Evolutionary conservation across 768 basidiomycete species (phyloP).

Genomic region (Crepidotus variabilis): DNA sequence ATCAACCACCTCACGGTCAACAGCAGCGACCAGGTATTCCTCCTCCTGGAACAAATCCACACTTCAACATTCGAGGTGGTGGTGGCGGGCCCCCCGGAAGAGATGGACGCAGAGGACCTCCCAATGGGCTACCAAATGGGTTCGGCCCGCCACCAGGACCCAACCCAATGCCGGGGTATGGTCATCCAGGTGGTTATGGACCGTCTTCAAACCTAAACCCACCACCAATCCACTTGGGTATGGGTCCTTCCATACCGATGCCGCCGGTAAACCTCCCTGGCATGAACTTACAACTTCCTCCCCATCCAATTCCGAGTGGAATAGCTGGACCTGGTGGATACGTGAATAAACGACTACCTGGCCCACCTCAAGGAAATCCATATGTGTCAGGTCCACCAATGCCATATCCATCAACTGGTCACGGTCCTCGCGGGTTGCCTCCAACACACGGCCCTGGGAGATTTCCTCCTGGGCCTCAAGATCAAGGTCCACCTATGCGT

Average conservation of each 20-base stretch:
- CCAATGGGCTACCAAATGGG: not conserved
- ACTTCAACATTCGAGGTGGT: conserved; percentile 6
- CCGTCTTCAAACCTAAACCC: not conserved
- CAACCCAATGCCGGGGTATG: not conserved
- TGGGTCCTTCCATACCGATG: not conserved
- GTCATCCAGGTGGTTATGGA: not conserved
- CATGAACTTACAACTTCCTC: not conserved
- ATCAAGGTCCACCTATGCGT: not conserved
- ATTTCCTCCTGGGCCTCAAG: not conserved
- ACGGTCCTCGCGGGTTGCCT: conserved; percentile 2
- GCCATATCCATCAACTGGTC: conserved; percentile 2
- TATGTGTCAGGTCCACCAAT: conserved; percentile 1
- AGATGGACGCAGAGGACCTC: not conserved
- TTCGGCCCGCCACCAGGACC: not conserved
- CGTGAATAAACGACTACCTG: not conserved
- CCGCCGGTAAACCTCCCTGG: not conserved
- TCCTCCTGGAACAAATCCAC: conserved; percentile 28
- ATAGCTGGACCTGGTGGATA: not conserved
- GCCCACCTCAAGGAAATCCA: not conserved
- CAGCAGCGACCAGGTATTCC: conserved; percentile 25
- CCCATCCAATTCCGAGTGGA: not conserved
- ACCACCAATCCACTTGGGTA: not conserved
- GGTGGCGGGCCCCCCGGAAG: conserved; percentile 4
- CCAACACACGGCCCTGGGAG: not conserved
- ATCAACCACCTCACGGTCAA: conserved; percentile 16